These are phyloP conservation scores for Rhizopogon vinicolor DNA, from an alignment of 768 basidiomycete species.

Conservation along the genomic window DNA sequence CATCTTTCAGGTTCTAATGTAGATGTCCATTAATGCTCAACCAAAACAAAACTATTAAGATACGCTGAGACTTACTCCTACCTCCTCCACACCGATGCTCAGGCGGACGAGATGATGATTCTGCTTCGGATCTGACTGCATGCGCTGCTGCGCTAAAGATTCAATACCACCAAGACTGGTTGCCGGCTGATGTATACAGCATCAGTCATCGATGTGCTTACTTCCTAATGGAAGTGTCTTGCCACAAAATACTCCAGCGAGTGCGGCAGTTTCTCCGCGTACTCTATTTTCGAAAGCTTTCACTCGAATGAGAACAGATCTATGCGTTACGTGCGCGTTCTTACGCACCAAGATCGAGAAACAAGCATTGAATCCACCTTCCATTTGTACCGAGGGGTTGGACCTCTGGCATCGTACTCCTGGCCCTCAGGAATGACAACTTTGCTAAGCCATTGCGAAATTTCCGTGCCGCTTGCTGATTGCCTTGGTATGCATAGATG, in stretches of 20 bases:
- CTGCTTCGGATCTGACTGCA: conserved; percentile 52
- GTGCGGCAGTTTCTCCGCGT: conserved; percentile 59
- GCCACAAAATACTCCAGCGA: conserved; percentile 67
- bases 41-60: conserved; percentile 15
- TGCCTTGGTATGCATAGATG: conserved; percentile 78
- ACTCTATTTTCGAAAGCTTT: conserved; percentile 46
- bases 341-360: conserved; percentile 60
- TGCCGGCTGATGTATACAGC: conserved; percentile 50
- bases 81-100: conserved; percentile 81
- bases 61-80: conserved; percentile 41
- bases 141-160: conserved; percentile 72
- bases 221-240: conserved; percentile 23
- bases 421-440: conserved; percentile 47
- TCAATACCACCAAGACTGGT: conserved; percentile 88
- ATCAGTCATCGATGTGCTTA: background rate
- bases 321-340: background rate
- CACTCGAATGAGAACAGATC: conserved; percentile 1
- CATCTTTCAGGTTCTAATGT: conserved; percentile 64
- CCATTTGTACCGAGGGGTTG: conserved; percentile 62
- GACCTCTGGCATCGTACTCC: conserved; percentile 50
- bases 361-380: conserved; percentile 74
- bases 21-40: background rate
- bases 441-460: conserved; percentile 70
- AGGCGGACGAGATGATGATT: conserved; percentile 69
- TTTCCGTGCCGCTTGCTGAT: conserved; percentile 62